phyloP scores from a whole-genome alignment of 805 yeast species.

The Lachancea meyersii region DNA sequence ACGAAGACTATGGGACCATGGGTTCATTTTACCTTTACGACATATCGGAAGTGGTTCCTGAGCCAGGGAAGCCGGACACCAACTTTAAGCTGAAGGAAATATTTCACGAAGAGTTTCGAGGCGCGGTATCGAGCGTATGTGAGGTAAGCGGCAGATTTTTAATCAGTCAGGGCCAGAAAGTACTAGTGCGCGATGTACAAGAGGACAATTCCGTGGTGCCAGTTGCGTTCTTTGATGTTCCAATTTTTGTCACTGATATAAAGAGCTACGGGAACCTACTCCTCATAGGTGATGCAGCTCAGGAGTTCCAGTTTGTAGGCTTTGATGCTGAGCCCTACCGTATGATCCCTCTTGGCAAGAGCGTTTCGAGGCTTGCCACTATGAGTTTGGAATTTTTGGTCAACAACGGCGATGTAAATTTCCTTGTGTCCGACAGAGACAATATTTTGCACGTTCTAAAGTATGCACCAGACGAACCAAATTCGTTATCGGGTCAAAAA shows the following conservation, averaged over 20 bases:
- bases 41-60: constrained; percentile 78
- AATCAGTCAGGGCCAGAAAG: constrained; percentile 77
- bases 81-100: constrained; percentile 70
- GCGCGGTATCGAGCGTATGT: constrained; percentile 73
- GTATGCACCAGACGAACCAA: constrained; percentile 89
- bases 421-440: constrained; percentile 63
- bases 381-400: constrained; percentile 58
- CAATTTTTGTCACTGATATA: constrained; percentile 69
- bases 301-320: constrained; percentile 69
- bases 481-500: constrained; percentile 71
- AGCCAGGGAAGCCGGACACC: constrained; percentile 79
- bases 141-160: constrained; percentile 80
- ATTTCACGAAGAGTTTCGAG: constrained; percentile 68
- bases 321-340: constrained; percentile 94
- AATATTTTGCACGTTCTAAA: constrained; percentile 65
- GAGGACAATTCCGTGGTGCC: constrained; percentile 84
- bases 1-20: constrained; percentile 73
- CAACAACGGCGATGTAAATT: constrained; percentile 59
- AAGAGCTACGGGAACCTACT: constrained; percentile 79
- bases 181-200: constrained; percentile 72
- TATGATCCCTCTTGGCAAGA: constrained; percentile 72
- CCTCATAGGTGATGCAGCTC: constrained; percentile 73
- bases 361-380: constrained; percentile 55
- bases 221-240: constrained; percentile 88
- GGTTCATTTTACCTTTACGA: constrained; percentile 75